Base-by-base conservation (phyloP, 495 filamentous ascomycete genomes). In the Barbatosphaeria neglecta region DNA sequence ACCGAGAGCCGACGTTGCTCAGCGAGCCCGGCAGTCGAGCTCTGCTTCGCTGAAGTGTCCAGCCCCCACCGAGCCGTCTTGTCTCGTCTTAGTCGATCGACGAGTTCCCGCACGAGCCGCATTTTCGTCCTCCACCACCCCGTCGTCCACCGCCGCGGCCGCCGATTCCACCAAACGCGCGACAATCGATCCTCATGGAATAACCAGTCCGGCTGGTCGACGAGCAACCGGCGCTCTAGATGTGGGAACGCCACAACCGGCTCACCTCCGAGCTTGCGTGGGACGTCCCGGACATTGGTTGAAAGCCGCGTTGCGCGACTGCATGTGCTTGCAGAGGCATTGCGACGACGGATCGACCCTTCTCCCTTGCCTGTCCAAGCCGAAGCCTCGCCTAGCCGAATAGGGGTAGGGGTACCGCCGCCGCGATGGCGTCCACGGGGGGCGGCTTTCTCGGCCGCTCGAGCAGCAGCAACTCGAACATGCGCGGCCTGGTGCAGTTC, bases 401-500 rank as follows among this genome's bases (percentile, higher is more conserved):
- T n/a, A 31, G 19, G 20, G 17, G 6, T 6, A 2, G 43, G n/a
- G 37, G 41, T 51, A 48, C 48, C 42, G 35, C 52, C 37, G 47
- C 8, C 58, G 63, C 48, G 33, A 75, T 79, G 78, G 66, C 76
- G 55, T 75, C 73, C 42, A 71, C 68, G 22, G 66, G 68, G 18
- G 60, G 65, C 56, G 70, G 75, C 64, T 82, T 81, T 51, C 67
- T 81, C 46, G 74, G 76, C 68, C 75, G 77, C 45, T 78, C 76
- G 43, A 72, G 65, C 57, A 74, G 70, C 42, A 78, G 70, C 55
- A 75, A 72, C 47, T 79, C 83, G 39, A 87, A 86, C 45, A 90
- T 90, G 85, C 81, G 70, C 50, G 73, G 92, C 15, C 74, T 99
- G 49, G 92, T 97, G 22, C 90, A 95, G 65, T 99, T 99, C 73